Percentiles rank a stretch among this genome's conserved stretches.
Conservation (phyloP, 306 rosid species). For the Amphicarpaea edgeworthii region DNA sequence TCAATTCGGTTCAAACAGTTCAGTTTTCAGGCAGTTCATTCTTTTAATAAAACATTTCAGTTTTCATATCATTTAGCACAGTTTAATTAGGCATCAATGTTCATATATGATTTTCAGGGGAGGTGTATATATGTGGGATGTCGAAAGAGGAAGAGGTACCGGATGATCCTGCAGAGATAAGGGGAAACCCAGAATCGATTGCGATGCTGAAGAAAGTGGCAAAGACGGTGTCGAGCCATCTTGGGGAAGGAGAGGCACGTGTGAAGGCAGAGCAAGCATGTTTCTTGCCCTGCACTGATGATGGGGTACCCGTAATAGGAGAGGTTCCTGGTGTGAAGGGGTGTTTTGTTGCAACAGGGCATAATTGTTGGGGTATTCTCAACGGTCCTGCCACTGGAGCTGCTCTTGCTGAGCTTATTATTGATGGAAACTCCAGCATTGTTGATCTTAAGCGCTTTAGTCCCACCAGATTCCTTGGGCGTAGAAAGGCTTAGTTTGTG, state of each 20-base stretch:
- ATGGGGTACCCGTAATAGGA: slow-evolving; percentile 75
- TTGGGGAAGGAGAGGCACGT: slow-evolving; percentile 67
- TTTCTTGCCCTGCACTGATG: slow-evolving; percentile 83
- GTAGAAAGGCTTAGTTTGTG: slow-evolving; percentile 39
- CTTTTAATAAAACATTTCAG: too few species aligned
- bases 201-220: slow-evolving; percentile 74
- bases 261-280: slow-evolving; percentile 94
- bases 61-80: too few species aligned
- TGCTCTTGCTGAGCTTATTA: slow-evolving; percentile 83
- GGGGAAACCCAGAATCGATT: slow-evolving; percentile 60
- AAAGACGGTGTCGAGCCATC: slow-evolving; percentile 73
- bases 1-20: too few species aligned
- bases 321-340: slow-evolving; percentile 69
- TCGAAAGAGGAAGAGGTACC: slow-evolving; percentile 75
- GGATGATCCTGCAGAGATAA: slow-evolving; percentile 75
- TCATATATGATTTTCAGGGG: too few species aligned
- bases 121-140: slow-evolving; percentile 91
- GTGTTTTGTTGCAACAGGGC: slow-evolving; percentile 91
- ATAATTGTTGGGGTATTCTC: slow-evolving; percentile 90
- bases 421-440: slow-evolving; percentile 70
- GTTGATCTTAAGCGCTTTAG: slow-evolving; percentile 76
- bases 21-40: too few species aligned
- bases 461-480: slow-evolving; percentile 69
- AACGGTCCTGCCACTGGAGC: slow-evolving; percentile 97
- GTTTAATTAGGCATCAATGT: too few species aligned